Conservation (phyloP, 352 stramenopile genomes). For the Pythium aphanidermatum region DNA sequence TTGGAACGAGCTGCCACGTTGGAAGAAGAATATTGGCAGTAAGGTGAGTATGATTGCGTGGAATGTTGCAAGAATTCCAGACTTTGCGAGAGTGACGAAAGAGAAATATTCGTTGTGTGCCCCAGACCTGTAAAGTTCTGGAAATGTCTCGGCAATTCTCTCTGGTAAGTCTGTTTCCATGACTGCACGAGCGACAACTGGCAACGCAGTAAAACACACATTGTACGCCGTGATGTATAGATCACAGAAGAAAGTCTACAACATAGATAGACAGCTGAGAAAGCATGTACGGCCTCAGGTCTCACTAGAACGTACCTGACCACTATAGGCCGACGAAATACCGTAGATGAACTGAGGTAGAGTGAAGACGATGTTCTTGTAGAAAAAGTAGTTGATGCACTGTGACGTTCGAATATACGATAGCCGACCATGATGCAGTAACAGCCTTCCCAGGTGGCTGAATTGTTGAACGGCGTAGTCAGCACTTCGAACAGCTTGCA, state of each 20-base stretch:
- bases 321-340: constrained; percentile 84
- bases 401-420: constrained; percentile 95
- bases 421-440: constrained; percentile 85
- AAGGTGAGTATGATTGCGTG: constrained; percentile 56
- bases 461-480: constrained; percentile 84
- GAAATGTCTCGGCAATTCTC: constrained; percentile 54
- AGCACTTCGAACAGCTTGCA: constrained; percentile 75
- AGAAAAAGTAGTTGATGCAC: constrained; percentile 98
- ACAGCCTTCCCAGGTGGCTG: constrained; percentile 60
- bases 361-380: constrained; percentile 97
- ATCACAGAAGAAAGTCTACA: constrained; percentile 70
- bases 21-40: constrained; percentile 49
- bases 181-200: constrained; percentile 75
- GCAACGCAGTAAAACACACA: constrained; percentile 89
- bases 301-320: constrained; percentile 32
- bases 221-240: constrained; percentile 93
- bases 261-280: neutral
- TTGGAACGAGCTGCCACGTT: constrained; percentile 45
- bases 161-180: constrained; percentile 78
- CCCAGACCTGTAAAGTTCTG: constrained; percentile 64
- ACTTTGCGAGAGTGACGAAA: constrained; percentile 31
- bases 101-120: constrained; percentile 61
- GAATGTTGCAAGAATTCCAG: constrained; percentile 33
- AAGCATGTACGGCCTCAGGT: no score
- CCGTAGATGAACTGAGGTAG: constrained; percentile 86